Conservation (phyloP, 768 basidiomycete genomes). For the Sarcomyxa edulis region DNA sequence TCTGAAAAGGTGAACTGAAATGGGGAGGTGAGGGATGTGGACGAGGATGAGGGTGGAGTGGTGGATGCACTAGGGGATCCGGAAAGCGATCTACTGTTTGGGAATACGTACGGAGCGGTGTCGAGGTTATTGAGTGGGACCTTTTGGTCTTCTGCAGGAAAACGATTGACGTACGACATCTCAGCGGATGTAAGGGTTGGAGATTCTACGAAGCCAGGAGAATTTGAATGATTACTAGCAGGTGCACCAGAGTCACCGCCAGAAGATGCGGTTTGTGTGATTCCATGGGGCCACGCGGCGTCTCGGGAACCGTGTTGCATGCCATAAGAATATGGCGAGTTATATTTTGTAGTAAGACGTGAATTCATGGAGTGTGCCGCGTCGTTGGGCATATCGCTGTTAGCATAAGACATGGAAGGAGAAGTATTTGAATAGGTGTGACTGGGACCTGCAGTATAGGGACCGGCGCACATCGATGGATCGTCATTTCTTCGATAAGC, state of each 20-base stretch:
- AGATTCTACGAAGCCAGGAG: slow-evolving; percentile 51
- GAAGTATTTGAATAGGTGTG: slow-evolving; percentile 41
- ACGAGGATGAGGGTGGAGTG: slow-evolving; percentile 54
- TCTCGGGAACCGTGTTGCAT: slow-evolving; percentile 30
- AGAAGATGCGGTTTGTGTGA: slow-evolving; percentile 28
- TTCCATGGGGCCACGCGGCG: slow-evolving; percentile 31
- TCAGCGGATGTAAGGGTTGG: slow-evolving; percentile 43
- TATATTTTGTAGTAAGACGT: slow-evolving; percentile 48
- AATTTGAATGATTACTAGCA: slow-evolving; percentile 32
- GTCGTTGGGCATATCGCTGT: slow-evolving; percentile 22
- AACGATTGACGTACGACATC: slow-evolving; percentile 40
- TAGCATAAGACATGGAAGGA: slow-evolving; percentile 35
- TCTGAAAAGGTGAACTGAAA: slow-evolving; percentile 67
- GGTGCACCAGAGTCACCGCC: slow-evolving; percentile 35
- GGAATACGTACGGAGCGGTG: slow-evolving; percentile 52
- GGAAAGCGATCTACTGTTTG: slow-evolving; percentile 67
- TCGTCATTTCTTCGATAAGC: slow-evolving; percentile 48
- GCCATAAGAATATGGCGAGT: slow-evolving; percentile 37
- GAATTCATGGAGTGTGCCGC: slow-evolving; percentile 21
- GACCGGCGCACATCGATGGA: slow-evolving; percentile 28
- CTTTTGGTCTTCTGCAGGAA: slow-evolving; percentile 54
- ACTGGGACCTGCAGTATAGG: slow-evolving; percentile 35
- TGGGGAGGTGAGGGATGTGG: slow-evolving; percentile 59
- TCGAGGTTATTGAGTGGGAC: slow-evolving; percentile 44
- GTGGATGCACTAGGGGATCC: slow-evolving; percentile 62